Evolutionary conservation across 2,329 filamentous ascomycete species (phyloP).

Genomic region (Dothideomycetes sp.): DNA sequence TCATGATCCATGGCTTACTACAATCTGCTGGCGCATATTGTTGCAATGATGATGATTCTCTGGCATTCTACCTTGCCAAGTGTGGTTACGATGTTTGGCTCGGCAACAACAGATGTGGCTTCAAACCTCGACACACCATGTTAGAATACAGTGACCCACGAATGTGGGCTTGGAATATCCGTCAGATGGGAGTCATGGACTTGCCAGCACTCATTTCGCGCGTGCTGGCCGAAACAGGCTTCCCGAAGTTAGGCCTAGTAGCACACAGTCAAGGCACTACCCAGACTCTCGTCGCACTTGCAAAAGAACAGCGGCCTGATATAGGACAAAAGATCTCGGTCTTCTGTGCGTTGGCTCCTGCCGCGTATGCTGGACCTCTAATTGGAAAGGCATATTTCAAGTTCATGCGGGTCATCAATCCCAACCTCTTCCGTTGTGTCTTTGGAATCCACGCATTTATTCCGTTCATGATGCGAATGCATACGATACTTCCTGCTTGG

Average conservation of each 20-base stretch:
- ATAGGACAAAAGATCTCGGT: slow-evolving; percentile 74
- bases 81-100: slow-evolving; percentile 92
- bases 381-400: slow-evolving; percentile 85
- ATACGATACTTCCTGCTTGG: slow-evolving; percentile 52
- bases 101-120: slow-evolving; percentile 86
- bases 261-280: slow-evolving; percentile 89
- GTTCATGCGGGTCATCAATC: slow-evolving; percentile 76
- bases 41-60: slow-evolving; percentile 76
- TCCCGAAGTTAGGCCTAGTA: slow-evolving; percentile 71
- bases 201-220: slow-evolving; percentile 71
- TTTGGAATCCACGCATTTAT: slow-evolving; percentile 94
- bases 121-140: slow-evolving; percentile 64
- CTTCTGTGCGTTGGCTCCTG: slow-evolving; percentile 84
- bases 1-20: slow-evolving; percentile 80
- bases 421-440: slow-evolving; percentile 64
- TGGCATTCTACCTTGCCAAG: slow-evolving; percentile 89
- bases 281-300: slow-evolving; percentile 75
- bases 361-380: slow-evolving; percentile 78
- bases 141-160: slow-evolving; percentile 68
- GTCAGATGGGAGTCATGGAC: slow-evolving; percentile 87
- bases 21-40: slow-evolving; percentile 86
- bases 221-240: slow-evolving; percentile 73
- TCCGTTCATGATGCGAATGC: slow-evolving; percentile 84
- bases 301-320: slow-evolving; percentile 81
- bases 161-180: slow-evolving; percentile 96